Evolutionary conservation across 257 asterid genomes (phyloP).

Genomic region (Phtheirospermum japonicum): DNA sequence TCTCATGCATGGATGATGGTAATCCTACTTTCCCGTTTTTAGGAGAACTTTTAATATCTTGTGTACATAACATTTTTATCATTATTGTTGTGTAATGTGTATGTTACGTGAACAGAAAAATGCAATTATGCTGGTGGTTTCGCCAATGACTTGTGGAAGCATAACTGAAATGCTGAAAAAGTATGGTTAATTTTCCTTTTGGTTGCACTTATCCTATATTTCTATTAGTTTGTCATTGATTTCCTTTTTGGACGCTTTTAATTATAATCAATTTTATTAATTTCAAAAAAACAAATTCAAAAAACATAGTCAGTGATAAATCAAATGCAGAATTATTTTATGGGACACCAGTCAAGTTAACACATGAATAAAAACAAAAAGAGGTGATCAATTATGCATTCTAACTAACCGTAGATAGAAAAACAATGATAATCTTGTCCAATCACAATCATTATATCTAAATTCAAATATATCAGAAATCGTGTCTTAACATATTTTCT

Average conservation of each 20-base stretch:
- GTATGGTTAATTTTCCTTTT: conserved; percentile 46
- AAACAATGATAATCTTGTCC: neutral
- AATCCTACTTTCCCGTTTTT: conserved; percentile 30
- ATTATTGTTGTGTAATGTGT: conserved; percentile 18
- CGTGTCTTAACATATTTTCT: conserved; percentile 20
- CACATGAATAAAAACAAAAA: conserved; percentile 2
- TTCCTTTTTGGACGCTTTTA: neutral
- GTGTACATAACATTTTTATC: conserved; percentile 14
- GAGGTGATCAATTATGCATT: conserved; percentile 2
- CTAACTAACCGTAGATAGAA: conserved; percentile 2
- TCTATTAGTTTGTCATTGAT: conserved; percentile 17
- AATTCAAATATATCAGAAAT: neutral
- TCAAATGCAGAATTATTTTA: conserved; percentile 17
- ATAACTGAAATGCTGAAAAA: conserved; percentile 73
- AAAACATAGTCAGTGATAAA: neutral
- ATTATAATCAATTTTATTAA: neutral
- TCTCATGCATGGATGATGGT: conserved; percentile 95
- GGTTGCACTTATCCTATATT: conserved; percentile 13
- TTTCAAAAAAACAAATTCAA: too few relatives aligned
- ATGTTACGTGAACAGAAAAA: conserved; percentile 64
- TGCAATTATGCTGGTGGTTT: conserved; percentile 77
- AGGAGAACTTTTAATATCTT: conserved; percentile 19
- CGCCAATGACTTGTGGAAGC: conserved; percentile 66
- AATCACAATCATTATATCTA: conserved; percentile 15
- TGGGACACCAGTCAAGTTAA: conserved; percentile 13